A percentile compares a stretch with the other conserved stretches of the same genome.
Conservation (phyloP, 306 rosid species). For the Sicyos edulis region DNA sequence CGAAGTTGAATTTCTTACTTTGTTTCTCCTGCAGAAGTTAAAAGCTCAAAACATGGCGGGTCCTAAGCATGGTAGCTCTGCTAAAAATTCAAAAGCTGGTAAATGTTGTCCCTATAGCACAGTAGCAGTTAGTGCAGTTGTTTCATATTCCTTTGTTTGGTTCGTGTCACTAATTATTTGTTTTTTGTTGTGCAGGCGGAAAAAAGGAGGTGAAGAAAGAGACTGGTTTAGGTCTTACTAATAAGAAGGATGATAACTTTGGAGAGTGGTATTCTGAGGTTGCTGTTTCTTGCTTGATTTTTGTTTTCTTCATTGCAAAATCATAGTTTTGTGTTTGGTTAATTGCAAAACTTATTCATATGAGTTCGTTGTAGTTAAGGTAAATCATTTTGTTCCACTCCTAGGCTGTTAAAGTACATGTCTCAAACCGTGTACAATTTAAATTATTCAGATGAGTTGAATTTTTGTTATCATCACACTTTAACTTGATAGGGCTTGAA, state of each 20-base stretch:
- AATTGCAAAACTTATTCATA: too few species aligned
- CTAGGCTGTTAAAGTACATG: too few species aligned
- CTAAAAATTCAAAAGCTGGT: conserved; percentile 12
- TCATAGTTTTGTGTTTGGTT: too few species aligned
- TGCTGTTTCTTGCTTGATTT: conserved; percentile 25
- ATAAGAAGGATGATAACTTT: conserved; percentile 76
- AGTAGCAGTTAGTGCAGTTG: neutral
- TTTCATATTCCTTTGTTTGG: neutral
- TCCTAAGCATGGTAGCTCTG: conserved; percentile 16
- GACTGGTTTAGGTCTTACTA: conserved; percentile 73
- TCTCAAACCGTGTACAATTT: too few species aligned
- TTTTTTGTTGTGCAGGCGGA: conserved; percentile 37
- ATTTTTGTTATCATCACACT: neutral
- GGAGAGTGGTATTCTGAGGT: conserved; percentile 99
- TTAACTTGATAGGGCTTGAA: neutral
- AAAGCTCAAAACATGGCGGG: conserved; percentile 9
- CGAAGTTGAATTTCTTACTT: neutral
- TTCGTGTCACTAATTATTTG: neutral
- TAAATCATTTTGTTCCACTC: neutral
- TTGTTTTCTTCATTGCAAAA: neutral
- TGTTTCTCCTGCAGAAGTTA: neutral
- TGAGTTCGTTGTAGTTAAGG: too few species aligned
- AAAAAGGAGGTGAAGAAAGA: conserved; percentile 97
- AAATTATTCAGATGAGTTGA: neutral
- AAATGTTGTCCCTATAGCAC: neutral